Conservation (phyloP, 225 moss, liverwort and hornwort species). For the Anthoceros angustus region DNA sequence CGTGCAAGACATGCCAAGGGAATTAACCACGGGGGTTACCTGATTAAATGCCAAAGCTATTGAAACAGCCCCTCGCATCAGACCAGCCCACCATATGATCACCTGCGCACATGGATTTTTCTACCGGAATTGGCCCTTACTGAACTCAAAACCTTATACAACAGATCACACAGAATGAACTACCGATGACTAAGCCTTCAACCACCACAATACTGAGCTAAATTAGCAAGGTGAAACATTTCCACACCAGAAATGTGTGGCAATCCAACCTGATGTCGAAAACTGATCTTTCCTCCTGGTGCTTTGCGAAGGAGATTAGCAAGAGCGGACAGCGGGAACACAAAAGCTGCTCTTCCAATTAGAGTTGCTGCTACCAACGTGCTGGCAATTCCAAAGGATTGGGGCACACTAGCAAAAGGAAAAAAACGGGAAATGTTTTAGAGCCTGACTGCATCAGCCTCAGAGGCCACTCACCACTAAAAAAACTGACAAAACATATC, state of each 20-base stretch:
- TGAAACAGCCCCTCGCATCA: slow-evolving; percentile 96
- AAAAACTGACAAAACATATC: too few species aligned
- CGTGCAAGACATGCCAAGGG: too few species aligned
- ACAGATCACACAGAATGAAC: too few species aligned
- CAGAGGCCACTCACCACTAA: not conserved
- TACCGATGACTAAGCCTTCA: too few species aligned
- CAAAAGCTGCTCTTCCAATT: slow-evolving; percentile 69
- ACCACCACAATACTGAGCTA: too few species aligned
- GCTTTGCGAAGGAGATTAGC: slow-evolving; percentile 46
- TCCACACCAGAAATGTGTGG: not conserved
- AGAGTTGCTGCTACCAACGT: slow-evolving; percentile 37
- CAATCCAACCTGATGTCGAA: slow-evolving; percentile 44
- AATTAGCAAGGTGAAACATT: too few species aligned
- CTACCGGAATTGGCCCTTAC: not conserved
- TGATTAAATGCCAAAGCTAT: slow-evolving; percentile 81
- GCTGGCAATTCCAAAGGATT: slow-evolving; percentile 44
- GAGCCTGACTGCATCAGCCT: not conserved
- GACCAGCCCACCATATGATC: slow-evolving; percentile 90
- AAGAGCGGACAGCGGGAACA: slow-evolving; percentile 72
- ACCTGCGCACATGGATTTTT: slow-evolving; percentile 14
- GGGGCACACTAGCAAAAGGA: slow-evolving; percentile 13
- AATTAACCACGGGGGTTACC: slow-evolving; percentile 9
- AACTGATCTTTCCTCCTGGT: slow-evolving; percentile 25
- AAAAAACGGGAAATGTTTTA: slow-evolving; percentile 10
- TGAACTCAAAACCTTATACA: too few species aligned